A percentile compares a stretch with the other conserved stretches of the same genome.
These are phyloP conservation scores for Corynespora cassiicola DNA, from an alignment of 2,329 filamentous ascomycete genomes.

Conservation along the genomic window DNA sequence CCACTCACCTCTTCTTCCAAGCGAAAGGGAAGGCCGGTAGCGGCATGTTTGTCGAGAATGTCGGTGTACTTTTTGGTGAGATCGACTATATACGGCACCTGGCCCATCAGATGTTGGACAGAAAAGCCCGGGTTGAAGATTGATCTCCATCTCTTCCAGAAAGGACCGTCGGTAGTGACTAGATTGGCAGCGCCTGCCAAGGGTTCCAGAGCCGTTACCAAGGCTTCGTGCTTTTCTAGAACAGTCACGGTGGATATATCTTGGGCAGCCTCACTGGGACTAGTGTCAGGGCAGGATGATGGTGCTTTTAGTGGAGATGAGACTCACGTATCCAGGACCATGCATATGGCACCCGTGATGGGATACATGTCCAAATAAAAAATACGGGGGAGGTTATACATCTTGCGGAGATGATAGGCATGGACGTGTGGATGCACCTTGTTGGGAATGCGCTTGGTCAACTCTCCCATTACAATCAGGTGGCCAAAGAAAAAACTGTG, in stretches of 20 bases:
- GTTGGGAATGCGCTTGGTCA: conserved; percentile 37
- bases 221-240: conserved; percentile 39
- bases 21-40: conserved; percentile 44
- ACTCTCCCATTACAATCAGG: conserved; percentile 40
- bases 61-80: conserved; percentile 37
- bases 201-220: conserved; percentile 38
- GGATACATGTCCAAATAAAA: conserved; percentile 52
- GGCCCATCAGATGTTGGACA: conserved; percentile 11
- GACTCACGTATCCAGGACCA: conserved; percentile 38
- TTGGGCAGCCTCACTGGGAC: conserved; percentile 30
- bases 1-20: conserved; percentile 42
- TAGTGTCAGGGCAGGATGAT: too few relatives aligned
- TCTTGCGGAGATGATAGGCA: conserved; percentile 15
- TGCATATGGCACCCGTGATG: conserved; percentile 35
- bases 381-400: conserved; percentile 43
- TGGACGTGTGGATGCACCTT: conserved; percentile 43
- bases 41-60: conserved; percentile 43
- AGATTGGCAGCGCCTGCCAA: conserved; percentile 48
- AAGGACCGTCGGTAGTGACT: conserved; percentile 42
- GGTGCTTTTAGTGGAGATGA: background rate
- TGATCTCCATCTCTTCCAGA: conserved; percentile 22
- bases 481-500: conserved; percentile 45
- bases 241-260: conserved; percentile 39
- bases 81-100: conserved; percentile 46
- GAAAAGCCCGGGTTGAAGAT: conserved; percentile 21